Percentiles rank a stretch among this genome's conserved stretches.
These are phyloP conservation scores for Colletotrichum echinochloae DNA, from an alignment of 2,329 filamentous ascomycete species.

Conservation along the genomic window DNA sequence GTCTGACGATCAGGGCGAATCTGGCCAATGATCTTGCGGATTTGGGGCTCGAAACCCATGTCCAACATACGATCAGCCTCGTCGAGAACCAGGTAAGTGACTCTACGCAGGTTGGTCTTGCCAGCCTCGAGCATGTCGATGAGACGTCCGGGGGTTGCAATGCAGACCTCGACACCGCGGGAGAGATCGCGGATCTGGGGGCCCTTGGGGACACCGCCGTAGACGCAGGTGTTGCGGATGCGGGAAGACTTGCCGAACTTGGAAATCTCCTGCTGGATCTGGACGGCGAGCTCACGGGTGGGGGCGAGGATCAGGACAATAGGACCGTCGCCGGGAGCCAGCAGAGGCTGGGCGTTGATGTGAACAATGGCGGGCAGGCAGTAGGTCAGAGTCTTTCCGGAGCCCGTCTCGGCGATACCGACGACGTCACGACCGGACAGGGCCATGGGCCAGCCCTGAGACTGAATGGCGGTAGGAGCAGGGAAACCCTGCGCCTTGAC, in stretches of 20 bases:
- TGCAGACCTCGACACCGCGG: slow-evolving; percentile 97
- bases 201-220: slow-evolving; percentile 98
- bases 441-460: slow-evolving; percentile 99
- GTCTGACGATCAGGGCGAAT: slow-evolving; percentile 99
- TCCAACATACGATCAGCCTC: slow-evolving; percentile 99
- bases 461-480: slow-evolving; percentile 94
- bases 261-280: slow-evolving; percentile 98
- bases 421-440: slow-evolving; percentile 97
- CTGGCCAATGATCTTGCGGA: slow-evolving; percentile 97
- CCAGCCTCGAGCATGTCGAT: slow-evolving; percentile 99
- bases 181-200: slow-evolving; percentile 95
- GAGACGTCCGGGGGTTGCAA: slow-evolving; percentile 95
- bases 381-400: slow-evolving; percentile 98
- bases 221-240: slow-evolving; percentile 98
- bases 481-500: slow-evolving; percentile 98
- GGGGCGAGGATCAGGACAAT: slow-evolving; percentile 97
- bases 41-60: slow-evolving; percentile 99
- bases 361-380: slow-evolving; percentile 98
- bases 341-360: slow-evolving; percentile 98
- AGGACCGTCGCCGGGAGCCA: slow-evolving; percentile 93
- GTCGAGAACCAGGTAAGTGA: slow-evolving; percentile 97
- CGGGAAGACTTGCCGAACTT: slow-evolving; percentile 98
- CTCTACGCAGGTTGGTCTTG: slow-evolving; percentile 97
- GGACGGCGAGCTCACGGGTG: slow-evolving; percentile 96
- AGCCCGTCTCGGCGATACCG: slow-evolving; percentile 98